A percentile compares a stretch with the other conserved stretches of the same genome.
Evolutionary conservation across 768 basidiomycete genomes (phyloP).

Genomic region (Mycena capillaripes): DNA sequence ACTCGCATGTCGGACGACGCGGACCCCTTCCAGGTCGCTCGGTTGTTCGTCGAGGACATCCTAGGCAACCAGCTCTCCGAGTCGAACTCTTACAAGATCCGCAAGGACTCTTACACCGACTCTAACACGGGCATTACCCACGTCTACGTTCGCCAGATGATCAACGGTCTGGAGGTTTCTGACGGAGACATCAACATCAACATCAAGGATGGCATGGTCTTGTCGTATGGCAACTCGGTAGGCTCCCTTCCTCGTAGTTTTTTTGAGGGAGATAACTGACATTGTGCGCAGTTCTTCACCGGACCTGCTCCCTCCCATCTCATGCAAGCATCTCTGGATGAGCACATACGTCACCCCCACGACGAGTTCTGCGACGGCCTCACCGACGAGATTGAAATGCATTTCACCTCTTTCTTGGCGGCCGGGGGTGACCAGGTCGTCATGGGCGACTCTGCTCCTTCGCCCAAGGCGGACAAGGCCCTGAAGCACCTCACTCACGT

Average conservation of each 20-base stretch:
- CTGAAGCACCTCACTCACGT: constrained; percentile 59
- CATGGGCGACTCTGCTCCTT: constrained; percentile 41
- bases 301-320: constrained; percentile 64
- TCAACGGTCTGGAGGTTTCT: constrained; percentile 89
- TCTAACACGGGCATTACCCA: constrained; percentile 88
- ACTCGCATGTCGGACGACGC: constrained; percentile 51
- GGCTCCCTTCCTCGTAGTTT: constrained; percentile 41
- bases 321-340: constrained; percentile 43
- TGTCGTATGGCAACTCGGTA: constrained; percentile 92
- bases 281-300: constrained; percentile 75
- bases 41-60: constrained; percentile 68
- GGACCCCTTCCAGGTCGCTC: constrained; percentile 75
- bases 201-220: constrained; percentile 83
- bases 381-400: constrained; percentile 50
- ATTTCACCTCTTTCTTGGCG: constrained; percentile 45
- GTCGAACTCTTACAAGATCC: constrained; percentile 67
- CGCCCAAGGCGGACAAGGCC: constrained; percentile 22
- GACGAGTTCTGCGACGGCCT: constrained; percentile 66
- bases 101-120: constrained; percentile 92
- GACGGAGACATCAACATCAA: constrained; percentile 97
- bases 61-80: constrained; percentile 55
- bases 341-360: constrained; percentile 60
- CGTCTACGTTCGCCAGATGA: constrained; percentile 87
- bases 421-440: constrained; percentile 52
- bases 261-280: not conserved